These are phyloP conservation scores for Cephalotrichum gorgonifer DNA, from an alignment of 2,329 filamentous ascomycete genomes.

Conservation along the genomic window DNA sequence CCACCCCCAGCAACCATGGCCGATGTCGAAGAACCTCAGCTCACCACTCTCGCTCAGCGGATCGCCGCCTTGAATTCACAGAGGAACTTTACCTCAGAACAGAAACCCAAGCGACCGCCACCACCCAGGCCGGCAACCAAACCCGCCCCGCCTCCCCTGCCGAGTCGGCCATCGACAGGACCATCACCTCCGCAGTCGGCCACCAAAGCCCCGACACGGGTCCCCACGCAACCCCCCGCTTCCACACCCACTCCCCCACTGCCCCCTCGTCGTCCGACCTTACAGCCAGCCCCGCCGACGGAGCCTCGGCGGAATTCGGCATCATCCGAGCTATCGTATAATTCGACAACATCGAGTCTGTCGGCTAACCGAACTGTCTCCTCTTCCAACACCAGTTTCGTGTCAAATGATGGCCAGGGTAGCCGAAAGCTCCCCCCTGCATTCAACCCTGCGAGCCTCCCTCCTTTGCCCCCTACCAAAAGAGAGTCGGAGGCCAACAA, in stretches of 20 bases:
- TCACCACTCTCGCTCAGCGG: slow-evolving; percentile 49
- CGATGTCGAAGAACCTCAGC: slow-evolving; percentile 51
- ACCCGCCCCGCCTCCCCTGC: slow-evolving; percentile 26
- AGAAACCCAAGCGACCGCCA: slow-evolving; percentile 27
- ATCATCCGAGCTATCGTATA: slow-evolving; percentile 45
- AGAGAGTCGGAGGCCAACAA: slow-evolving; percentile 39
- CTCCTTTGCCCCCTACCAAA: slow-evolving; percentile 44
- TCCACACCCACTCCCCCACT: neutral
- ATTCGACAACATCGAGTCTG: slow-evolving; percentile 41
- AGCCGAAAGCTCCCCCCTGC: slow-evolving; percentile 44
- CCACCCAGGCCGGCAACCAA: slow-evolving; percentile 23
- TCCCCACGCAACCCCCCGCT: slow-evolving; percentile 23
- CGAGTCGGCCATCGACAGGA: slow-evolving; percentile 9
- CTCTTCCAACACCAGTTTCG: slow-evolving; percentile 35
- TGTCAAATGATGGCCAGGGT: slow-evolving; percentile 26
- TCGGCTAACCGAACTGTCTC: slow-evolving; percentile 33
- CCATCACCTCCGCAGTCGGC: neutral
- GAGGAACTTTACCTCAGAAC: slow-evolving; percentile 36
- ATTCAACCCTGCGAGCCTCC: slow-evolving; percentile 45
- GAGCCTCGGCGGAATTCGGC: slow-evolving; percentile 40
- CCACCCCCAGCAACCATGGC: slow-evolving; percentile 31
- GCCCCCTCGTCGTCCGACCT: slow-evolving; percentile 1
- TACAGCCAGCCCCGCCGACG: slow-evolving; percentile 7
- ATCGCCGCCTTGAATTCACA: slow-evolving; percentile 55
- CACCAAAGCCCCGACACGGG: slow-evolving; percentile 8